Evolutionary conservation across 805 yeast genomes (phyloP), one percentile per base, ranked within the genome.

Genomic region (Huiozyma naganishii): DNA sequence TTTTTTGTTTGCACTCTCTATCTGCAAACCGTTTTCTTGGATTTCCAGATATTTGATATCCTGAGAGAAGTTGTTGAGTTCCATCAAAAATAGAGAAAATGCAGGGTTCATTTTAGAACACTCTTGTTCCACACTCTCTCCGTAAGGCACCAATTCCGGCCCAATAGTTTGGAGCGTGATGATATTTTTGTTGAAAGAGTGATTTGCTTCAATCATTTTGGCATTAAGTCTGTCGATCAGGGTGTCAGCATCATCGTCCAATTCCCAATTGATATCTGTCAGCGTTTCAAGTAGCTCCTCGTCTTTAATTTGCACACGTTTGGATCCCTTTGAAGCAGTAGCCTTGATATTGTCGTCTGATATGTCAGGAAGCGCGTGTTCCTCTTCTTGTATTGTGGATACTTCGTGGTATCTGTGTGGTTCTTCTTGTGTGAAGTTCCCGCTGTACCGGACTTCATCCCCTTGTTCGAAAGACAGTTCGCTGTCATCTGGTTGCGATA

Each of bases 11-110:
- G 85, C 79, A 5, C 90, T 77, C 51, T 80, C 80, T 6, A 89
- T 81, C 62, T 89, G 96, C 12, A 87, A 62, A 40, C 95, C 95
- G 52, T 82, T 77, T 2, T 89, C 79, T 56, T 81, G 83, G 32
- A 70, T 69, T 55, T 87, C 95, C 36, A 88, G 78, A 41, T 72
- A 74, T 39, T 75, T 73, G 41, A 89, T 77, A 47, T 83, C 90
- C 3, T 77, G 77, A 10, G 79, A 73, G 33, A 86, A 74, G 3
- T 79, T 72, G 10, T 79, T 71, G 40, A 81, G 62, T 48, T 80
- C 84, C 49, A 80, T 79, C 11, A 76, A 69, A 49, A 78, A 78
- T 30, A 74, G 65, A 2, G 77, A 72, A 43, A 82, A 61, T 11
- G 72, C 60, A 1, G 79, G 76, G 42, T 72, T 77, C 41, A 83